Conservation (phyloP, 345 rosid species). For the Brassica rapa region DNA sequence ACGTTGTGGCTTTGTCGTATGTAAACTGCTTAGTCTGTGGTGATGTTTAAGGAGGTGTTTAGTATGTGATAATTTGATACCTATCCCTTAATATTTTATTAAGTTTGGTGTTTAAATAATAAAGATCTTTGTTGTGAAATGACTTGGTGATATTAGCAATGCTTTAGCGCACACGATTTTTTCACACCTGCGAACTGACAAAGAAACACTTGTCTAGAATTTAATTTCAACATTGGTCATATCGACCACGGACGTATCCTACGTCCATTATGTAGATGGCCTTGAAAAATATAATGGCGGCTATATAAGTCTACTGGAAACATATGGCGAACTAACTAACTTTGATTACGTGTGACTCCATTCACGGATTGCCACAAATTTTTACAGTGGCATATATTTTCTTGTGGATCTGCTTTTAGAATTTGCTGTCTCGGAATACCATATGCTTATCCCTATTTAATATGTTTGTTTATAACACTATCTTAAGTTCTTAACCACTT, state of each 20-base stretch:
- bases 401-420: neutral
- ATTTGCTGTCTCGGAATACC: neutral
- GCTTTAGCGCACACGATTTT: neutral
- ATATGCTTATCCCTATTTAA: neutral
- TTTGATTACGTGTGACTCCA: neutral
- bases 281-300: neutral
- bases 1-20: neutral
- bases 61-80: neutral
- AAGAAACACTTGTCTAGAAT: neutral
- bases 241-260: neutral
- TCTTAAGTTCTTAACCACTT: neutral
- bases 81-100: neutral
- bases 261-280: neutral
- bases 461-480: neutral
- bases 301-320: neutral
- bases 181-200: neutral
- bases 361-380: neutral
- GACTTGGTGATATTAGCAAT: neutral
- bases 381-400: neutral
- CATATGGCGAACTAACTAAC: neutral
- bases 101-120: slow-evolving; percentile 17
- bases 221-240: neutral
- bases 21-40: slow-evolving; percentile 4
- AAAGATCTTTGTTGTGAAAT: neutral
- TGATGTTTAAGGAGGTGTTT: slow-evolving; percentile 6